Conservation (phyloP, 306 rosid species). For the Cucurbita argyrosperma region DNA sequence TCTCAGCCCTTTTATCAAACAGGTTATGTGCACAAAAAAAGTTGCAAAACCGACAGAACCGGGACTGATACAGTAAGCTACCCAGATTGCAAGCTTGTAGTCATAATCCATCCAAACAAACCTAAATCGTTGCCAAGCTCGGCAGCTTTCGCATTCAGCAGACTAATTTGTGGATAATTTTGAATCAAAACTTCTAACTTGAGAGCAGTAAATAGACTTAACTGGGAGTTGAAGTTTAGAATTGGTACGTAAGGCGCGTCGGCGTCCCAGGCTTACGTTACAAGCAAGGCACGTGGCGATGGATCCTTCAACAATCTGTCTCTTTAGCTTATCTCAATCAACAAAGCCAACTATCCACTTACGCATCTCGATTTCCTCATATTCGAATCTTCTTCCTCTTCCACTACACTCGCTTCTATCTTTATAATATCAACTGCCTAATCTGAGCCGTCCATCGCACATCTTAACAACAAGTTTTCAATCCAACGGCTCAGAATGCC, state of each 20-base stretch:
- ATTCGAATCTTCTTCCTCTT: constrained; percentile 21
- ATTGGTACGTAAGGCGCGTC: not conserved
- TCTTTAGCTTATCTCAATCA: not conserved
- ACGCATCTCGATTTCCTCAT: constrained; percentile 3
- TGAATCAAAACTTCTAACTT: too few species aligned
- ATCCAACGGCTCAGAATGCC: not conserved
- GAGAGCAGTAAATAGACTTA: too few species aligned
- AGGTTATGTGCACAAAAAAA: constrained; percentile 8
- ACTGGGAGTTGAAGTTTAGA: too few species aligned
- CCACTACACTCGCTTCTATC: not conserved
- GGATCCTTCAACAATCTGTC: not conserved
- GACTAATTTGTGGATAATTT: too few species aligned
- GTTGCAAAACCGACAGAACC: not conserved
- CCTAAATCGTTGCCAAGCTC: not conserved
- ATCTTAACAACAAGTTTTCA: too few species aligned
- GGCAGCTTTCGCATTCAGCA: not conserved
- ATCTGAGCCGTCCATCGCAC: not conserved
- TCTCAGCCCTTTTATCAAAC: constrained; percentile 32
- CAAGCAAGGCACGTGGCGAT: not conserved
- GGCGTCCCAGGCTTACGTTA: not conserved
- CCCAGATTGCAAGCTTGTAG: not conserved
- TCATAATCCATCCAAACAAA: not conserved
- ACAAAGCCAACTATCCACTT: not conserved
- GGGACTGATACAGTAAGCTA: not conserved
- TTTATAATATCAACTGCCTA: not conserved